Evolutionary conservation across 495 filamentous ascomycete species (phyloP).

Genomic region (Cercophora sp.): DNA sequence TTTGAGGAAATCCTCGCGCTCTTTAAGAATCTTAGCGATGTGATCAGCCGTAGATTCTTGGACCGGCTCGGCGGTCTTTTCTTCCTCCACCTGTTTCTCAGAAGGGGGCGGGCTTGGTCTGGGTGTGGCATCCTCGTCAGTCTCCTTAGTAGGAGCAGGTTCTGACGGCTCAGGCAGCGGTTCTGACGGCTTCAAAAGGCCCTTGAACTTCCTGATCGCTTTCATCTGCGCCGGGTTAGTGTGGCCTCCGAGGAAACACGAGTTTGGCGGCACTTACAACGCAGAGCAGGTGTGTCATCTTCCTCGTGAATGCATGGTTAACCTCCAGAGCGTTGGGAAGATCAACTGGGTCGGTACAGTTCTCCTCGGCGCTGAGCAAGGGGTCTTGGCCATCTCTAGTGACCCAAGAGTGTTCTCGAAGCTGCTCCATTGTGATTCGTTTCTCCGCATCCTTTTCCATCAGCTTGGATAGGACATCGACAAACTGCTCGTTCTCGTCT

Average conservation of each 20-base stretch:
- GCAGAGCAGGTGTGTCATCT: constrained; percentile 75
- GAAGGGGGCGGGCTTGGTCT: background rate
- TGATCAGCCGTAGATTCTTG: constrained; percentile 36
- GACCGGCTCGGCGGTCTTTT: background rate
- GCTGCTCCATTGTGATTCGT: constrained; percentile 73
- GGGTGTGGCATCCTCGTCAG: background rate
- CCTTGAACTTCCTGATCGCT: constrained; percentile 85
- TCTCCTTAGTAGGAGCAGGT: too few species aligned
- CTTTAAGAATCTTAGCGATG: constrained; percentile 34
- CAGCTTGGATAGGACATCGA: constrained; percentile 62
- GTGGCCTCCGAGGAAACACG: background rate
- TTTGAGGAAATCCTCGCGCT: constrained; percentile 35
- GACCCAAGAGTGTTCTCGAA: constrained; percentile 91
- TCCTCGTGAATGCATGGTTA: constrained; percentile 83
- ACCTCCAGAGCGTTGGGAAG: constrained; percentile 84
- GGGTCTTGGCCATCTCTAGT: constrained; percentile 77
- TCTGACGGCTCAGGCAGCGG: too few species aligned
- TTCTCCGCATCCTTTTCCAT: constrained; percentile 74
- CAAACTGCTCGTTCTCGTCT: constrained; percentile 57
- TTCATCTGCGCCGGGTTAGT: constrained; percentile 61
- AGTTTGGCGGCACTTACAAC: constrained; percentile 59
- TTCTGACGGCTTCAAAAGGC: constrained; percentile 35
- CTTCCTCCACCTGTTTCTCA: background rate
- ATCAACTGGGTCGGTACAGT: constrained; percentile 74
- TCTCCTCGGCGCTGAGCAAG: constrained; percentile 77